Evolutionary conservation across 441 rosid genomes (phyloP), one percentile per base, ranked within the genome.

Genomic region (Croton setiger): DNA sequence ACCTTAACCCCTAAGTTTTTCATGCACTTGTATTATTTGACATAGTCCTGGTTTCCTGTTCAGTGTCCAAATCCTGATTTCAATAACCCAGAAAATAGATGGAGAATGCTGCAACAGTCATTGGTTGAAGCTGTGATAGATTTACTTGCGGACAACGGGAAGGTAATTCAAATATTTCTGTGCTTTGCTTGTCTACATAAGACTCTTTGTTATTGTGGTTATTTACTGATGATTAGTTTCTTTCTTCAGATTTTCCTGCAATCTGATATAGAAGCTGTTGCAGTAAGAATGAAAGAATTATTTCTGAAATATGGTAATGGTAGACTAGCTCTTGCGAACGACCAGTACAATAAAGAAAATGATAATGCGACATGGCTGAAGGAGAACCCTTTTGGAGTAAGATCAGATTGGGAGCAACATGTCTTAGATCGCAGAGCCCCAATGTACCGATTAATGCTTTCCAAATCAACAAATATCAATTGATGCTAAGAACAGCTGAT

Each of bases 11-110:
- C 31, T 27, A 27, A 64, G 21, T 36, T 11, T 43, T 33, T 14
- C 36, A 0, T 58, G 17, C 11, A 7, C 52, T 45, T 63, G 10
- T 27, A 49, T 27, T 1, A 20, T 37, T 44, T 60, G 64, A 74
- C 18, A 53, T 20, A 56, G 66, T 69, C 45, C 47, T 60, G 15
- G 18, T 56, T 72, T 63, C 35, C 6, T 73, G n/a, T 71, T 47
- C 72, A 90, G 96, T 90, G 96, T 73, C 96, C 93, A 17, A 82
- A 87, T 75, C 93, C 91, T 15, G 93, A 87, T 75, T 90, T 90
- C 79, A 87, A 80, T 67, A 72, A 79, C 62, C 82, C 90, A 54
- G 85, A 84, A 45, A 75, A 86, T 74, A 82, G 96, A 78, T 81
- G 93, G 93, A 86, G 91, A 74, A 86, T 87, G 90, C 65, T 90